These are phyloP conservation scores for Diaporthe sp. DNA, from an alignment of 2,329 filamentous ascomycete species.

Conservation along the genomic window DNA sequence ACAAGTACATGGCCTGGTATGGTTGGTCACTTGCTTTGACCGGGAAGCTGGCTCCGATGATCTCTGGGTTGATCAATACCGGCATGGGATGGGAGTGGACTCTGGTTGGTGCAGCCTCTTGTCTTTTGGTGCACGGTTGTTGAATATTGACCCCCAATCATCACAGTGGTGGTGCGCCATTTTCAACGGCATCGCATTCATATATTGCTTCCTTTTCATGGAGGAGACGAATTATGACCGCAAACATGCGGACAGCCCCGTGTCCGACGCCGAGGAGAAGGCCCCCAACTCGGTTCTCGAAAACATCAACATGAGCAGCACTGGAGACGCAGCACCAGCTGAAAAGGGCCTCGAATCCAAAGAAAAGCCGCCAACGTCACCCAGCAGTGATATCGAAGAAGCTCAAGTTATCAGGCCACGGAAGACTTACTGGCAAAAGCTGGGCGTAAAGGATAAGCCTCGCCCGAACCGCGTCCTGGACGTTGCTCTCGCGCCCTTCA, in stretches of 20 bases:
- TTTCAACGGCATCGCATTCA: constrained; percentile 47
- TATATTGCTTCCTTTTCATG: constrained; percentile 63
- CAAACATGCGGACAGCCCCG: neutral
- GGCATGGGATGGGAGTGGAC: constrained; percentile 51
- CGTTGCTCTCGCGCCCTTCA: constrained; percentile 51
- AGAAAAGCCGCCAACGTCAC: neutral
- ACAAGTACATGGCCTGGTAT: constrained; percentile 48
- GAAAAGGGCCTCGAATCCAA: constrained; percentile 1
- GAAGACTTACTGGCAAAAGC: constrained; percentile 55
- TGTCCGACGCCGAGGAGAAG: neutral
- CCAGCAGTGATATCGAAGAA: constrained; percentile 23
- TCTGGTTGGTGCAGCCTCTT: constrained; percentile 38
- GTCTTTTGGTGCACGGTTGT: rapidly evolving
- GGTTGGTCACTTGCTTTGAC: constrained; percentile 47
- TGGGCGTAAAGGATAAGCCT: constrained; percentile 51
- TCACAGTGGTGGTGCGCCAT: constrained; percentile 50
- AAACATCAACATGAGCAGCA: neutral
- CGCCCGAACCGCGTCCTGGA: constrained; percentile 55
- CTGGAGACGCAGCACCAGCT: neutral
- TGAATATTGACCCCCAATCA: neutral
- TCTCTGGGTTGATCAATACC: constrained; percentile 52
- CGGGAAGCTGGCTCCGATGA: constrained; percentile 51
- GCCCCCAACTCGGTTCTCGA: neutral
- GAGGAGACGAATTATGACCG: constrained; percentile 66
- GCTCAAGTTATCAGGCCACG: constrained; percentile 45